Conservation (phyloP, 768 basidiomycete genomes). For the Russula virescens region DNA sequence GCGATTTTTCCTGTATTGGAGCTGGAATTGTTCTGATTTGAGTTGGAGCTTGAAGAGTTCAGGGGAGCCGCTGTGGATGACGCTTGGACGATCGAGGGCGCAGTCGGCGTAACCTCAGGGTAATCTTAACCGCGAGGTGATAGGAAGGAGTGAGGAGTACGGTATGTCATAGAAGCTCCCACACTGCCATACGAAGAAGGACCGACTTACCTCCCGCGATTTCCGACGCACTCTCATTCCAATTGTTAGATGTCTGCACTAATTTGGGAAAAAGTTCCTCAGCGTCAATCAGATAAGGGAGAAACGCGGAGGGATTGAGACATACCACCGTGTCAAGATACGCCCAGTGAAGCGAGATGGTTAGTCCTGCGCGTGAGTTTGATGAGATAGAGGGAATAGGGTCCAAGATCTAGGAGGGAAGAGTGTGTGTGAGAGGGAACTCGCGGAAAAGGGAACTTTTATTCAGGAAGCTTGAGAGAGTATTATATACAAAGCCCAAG, state of each 20-base stretch:
- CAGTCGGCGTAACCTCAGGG: neutral
- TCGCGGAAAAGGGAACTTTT: too few species aligned
- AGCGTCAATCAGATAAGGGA: neutral
- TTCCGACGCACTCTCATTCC: neutral
- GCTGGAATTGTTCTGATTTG: neutral
- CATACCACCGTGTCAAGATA: neutral
- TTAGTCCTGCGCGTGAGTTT: too few species aligned
- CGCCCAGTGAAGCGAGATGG: conserved; percentile 1
- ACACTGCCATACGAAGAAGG: neutral
- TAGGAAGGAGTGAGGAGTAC: neutral
- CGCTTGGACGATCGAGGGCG: neutral
- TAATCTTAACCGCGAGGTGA: neutral
- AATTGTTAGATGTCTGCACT: neutral
- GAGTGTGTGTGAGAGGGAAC: too few species aligned
- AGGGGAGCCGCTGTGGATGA: neutral
- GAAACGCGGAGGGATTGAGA: too few species aligned
- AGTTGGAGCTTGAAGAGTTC: neutral
- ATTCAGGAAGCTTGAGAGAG: too few species aligned
- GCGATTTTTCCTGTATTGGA: neutral
- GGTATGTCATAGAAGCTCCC: neutral
- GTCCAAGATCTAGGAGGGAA: too few species aligned
- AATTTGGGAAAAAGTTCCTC: neutral
- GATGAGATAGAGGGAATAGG: too few species aligned
- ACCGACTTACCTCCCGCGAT: neutral
- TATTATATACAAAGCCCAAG: too few species aligned